Percentiles rank a stretch among this genome's conserved stretches.
Conservation (phyloP, 805 yeast species). For the Lachancea sp. region DNA sequence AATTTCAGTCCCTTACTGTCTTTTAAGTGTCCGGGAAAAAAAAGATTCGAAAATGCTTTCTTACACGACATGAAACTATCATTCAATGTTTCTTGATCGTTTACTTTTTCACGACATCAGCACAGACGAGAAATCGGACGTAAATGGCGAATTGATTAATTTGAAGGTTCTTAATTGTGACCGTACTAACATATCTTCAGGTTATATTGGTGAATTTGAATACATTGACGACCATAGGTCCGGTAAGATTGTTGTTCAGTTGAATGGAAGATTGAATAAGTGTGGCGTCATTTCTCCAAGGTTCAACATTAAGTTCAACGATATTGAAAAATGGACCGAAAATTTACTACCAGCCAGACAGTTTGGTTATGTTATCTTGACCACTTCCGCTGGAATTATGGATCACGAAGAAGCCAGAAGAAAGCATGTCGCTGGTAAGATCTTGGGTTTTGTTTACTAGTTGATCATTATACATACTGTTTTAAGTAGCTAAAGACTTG, state of each 20-base stretch:
- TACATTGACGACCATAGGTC: slow-evolving; percentile 99
- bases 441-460: slow-evolving; percentile 96
- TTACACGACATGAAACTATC: slow-evolving; percentile 49
- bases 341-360: slow-evolving; percentile 98
- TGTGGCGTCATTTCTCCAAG: slow-evolving; percentile 99
- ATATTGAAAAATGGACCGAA: slow-evolving; percentile 97
- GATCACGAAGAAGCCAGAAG: slow-evolving; percentile 99
- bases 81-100: slow-evolving; percentile 40
- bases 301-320: slow-evolving; percentile 92
- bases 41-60: slow-evolving; percentile 51
- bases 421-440: slow-evolving; percentile 99
- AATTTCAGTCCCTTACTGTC: slow-evolving; percentile 84
- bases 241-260: slow-evolving; percentile 92
- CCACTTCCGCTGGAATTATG: slow-evolving; percentile 99
- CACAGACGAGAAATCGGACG: background rate
- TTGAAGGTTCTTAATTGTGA: background rate
- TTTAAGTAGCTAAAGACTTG: background rate
- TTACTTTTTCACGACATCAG: slow-evolving; percentile 64
- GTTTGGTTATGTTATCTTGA: slow-evolving; percentile 94
- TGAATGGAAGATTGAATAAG: slow-evolving; percentile 97
- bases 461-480: background rate
- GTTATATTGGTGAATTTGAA: slow-evolving; percentile 98
- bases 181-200: slow-evolving; percentile 2
- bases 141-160: background rate
- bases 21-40: slow-evolving; percentile 94